Percentiles rank a stretch among this genome's conserved stretches.
phyloP scores from a whole-genome alignment of 805 yeast genomes.

The Yarrowia osloensis region DNA sequence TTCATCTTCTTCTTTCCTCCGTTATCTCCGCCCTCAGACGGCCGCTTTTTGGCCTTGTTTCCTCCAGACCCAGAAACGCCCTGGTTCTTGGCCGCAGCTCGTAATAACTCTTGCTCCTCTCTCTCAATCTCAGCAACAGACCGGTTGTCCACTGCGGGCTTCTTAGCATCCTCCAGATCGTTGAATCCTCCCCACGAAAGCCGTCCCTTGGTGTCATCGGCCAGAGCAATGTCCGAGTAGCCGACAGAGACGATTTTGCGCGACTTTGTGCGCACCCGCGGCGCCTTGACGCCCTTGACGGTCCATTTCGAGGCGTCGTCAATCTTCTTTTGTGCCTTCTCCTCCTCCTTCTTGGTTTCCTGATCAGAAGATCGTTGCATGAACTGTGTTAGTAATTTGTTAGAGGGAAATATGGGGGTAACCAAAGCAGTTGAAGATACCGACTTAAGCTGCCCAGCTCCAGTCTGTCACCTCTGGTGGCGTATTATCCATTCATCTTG shows the following conservation, averaged over 20 bases:
- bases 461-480: no score
- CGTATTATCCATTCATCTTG: no score
- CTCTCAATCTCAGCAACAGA: conserved; percentile 8
- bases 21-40: conserved; percentile 18
- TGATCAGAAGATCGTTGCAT: conserved; percentile 18
- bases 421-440: no score
- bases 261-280: background rate
- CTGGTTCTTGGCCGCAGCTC: conserved; percentile 27
- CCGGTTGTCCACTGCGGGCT: background rate
- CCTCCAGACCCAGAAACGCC: conserved; percentile 25
- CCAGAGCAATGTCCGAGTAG: conserved; percentile 20
- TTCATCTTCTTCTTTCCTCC: conserved; percentile 22
- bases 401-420: no score
- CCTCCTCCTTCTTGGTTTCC: conserved; percentile 23
- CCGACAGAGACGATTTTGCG: conserved; percentile 17
- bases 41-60: conserved; percentile 26
- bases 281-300: background rate
- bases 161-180: conserved; percentile 17
- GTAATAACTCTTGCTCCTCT: conserved; percentile 6
- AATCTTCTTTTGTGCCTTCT: conserved; percentile 22
- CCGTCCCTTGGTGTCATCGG: conserved; percentile 20
- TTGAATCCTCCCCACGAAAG: conserved; percentile 26
- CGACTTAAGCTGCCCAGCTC: no score
- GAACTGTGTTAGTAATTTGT: conserved; percentile 8
- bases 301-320: conserved; percentile 30